Percentiles rank a stretch among this genome's conserved stretches.
phyloP scores from a whole-genome alignment of 352 stramenopile species.

The Thalassiosira mediterranea region DNA sequence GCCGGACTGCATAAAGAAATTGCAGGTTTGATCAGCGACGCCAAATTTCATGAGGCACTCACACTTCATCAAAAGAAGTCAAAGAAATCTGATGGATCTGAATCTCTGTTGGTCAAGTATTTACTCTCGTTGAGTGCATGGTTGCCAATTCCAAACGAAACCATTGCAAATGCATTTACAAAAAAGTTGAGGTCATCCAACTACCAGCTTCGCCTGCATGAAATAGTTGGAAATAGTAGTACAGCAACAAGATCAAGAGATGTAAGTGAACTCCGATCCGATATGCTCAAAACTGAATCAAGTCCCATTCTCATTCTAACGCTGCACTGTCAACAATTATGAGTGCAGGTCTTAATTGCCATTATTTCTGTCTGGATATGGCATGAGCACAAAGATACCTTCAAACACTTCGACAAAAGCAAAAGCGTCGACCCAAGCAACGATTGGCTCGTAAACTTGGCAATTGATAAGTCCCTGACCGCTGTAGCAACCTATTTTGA shows the following conservation, averaged over 20 bases:
- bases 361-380: slow-evolving; percentile 75
- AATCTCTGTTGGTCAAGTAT: slow-evolving; percentile 41
- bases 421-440: slow-evolving; percentile 61
- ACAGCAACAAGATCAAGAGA: slow-evolving; percentile 24
- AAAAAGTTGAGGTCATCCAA: slow-evolving; percentile 24
- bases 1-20: slow-evolving; percentile 32
- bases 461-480: slow-evolving; percentile 54
- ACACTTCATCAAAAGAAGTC: neutral
- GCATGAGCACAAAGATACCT: slow-evolving; percentile 60
- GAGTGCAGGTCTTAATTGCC: too few relatives aligned
- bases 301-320: too few relatives aligned
- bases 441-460: slow-evolving; percentile 69
- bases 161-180: slow-evolving; percentile 44
- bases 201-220: slow-evolving; percentile 17
- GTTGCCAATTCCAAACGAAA: slow-evolving; percentile 71
- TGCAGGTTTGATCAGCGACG: slow-evolving; percentile 26
- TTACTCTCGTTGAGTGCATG: slow-evolving; percentile 56
- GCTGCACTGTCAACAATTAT: too few relatives aligned
- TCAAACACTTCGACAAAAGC: slow-evolving; percentile 57
- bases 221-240: slow-evolving; percentile 21
- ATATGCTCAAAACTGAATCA: too few relatives aligned
- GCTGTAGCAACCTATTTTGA: slow-evolving; percentile 29
- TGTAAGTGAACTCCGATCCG: too few relatives aligned
- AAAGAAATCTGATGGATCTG: slow-evolving; percentile 16
- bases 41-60: slow-evolving; percentile 43